These are phyloP conservation scores for Polygonum aviculare DNA, from an alignment of 148 eudicot species.

Conservation along the genomic window DNA sequence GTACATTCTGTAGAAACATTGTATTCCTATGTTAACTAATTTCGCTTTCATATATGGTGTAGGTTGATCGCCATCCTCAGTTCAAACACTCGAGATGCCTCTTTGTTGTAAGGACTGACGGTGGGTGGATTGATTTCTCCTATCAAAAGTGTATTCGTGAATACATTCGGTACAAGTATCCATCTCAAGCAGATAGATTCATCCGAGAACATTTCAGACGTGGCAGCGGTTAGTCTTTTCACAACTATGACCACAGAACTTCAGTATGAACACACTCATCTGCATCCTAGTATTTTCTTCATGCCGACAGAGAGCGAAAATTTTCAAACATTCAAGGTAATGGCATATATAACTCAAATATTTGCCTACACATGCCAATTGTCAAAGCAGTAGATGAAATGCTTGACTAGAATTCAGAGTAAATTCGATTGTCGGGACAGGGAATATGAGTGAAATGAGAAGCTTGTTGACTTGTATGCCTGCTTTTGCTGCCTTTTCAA, in stretches of 20 bases:
- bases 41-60: constrained; percentile 9
- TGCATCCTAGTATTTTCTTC: background rate
- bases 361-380: constrained; percentile 14
- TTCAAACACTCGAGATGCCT: constrained; percentile 73
- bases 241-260: background rate
- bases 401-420: constrained; percentile 17
- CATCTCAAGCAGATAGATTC: constrained; percentile 59
- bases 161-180: constrained; percentile 65
- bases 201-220: constrained; percentile 71
- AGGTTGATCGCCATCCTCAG: constrained; percentile 96
- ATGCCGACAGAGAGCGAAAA: background rate
- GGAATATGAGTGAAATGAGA: background rate
- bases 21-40: background rate
- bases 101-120: constrained; percentile 75
- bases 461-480: constrained; percentile 2
- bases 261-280: background rate
- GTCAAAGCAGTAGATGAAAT: constrained; percentile 26
- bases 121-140: constrained; percentile 90
- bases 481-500: background rate
- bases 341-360: background rate
- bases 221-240: constrained; percentile 29
- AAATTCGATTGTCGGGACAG: constrained; percentile 11
- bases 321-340: background rate
- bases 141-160: constrained; percentile 84
- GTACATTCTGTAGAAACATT: background rate